Percentiles rank a stretch among this genome's conserved stretches.
Evolutionary conservation across 805 yeast species (phyloP).

Genomic region (Candida odintsovae): DNA sequence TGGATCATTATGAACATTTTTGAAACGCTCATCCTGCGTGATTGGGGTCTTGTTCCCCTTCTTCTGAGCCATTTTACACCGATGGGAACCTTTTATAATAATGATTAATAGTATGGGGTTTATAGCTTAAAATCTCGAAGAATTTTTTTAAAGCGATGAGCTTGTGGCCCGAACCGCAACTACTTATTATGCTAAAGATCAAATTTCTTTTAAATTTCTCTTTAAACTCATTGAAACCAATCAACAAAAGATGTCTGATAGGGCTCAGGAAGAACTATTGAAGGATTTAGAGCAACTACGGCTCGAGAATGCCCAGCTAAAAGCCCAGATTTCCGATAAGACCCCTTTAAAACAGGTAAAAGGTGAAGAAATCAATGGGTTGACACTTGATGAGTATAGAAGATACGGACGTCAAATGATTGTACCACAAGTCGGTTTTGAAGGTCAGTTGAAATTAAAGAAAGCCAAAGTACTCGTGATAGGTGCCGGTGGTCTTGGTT

Average conservation of each 20-base stretch:
- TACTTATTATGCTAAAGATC: neutral
- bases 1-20: slow-evolving; percentile 79
- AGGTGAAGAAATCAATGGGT: slow-evolving; percentile 1
- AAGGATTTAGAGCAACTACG: slow-evolving; percentile 11
- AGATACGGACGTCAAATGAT: slow-evolving; percentile 95
- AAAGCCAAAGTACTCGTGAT: slow-evolving; percentile 61
- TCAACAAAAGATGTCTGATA: neutral
- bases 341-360: neutral
- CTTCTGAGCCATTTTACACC: slow-evolving; percentile 6
- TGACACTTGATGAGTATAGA: slow-evolving; percentile 58
- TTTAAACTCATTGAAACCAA: neutral
- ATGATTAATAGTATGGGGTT: neutral
- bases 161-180: slow-evolving; percentile 1
- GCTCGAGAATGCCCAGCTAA: slow-evolving; percentile 12
- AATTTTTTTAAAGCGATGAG: slow-evolving; percentile 6
- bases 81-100: neutral
- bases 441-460: slow-evolving; percentile 56
- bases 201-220: neutral
- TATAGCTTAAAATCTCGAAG: neutral
- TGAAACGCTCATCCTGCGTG: slow-evolving; percentile 69
- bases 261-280: neutral
- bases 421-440: slow-evolving; percentile 59
- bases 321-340: neutral
- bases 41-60: slow-evolving; percentile 15
- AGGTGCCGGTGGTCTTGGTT: slow-evolving; percentile 97